Evolutionary conservation across 2,329 filamentous ascomycete species (phyloP).

Genomic region (Xylariomycetidae sp.): DNA sequence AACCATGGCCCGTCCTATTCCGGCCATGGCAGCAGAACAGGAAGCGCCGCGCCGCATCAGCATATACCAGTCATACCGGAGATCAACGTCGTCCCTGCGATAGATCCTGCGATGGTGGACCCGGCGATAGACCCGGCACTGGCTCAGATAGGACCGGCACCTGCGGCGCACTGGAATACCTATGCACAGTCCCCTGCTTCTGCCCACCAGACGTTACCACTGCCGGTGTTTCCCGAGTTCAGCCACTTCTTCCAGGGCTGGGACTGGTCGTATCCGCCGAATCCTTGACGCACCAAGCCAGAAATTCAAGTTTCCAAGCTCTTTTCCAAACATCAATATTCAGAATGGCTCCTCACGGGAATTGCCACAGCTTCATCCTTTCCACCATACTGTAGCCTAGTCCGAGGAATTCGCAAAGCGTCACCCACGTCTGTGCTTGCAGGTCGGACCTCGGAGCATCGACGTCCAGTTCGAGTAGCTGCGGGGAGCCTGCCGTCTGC

Average conservation of each 20-base stretch:
- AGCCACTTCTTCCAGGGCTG: conserved; percentile 2
- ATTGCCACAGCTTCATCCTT: conserved; percentile 19
- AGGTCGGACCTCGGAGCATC: conserved; percentile 8
- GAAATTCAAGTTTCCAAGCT: conserved; percentile 1
- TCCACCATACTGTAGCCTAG: conserved; percentile 23
- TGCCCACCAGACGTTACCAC: neutral
- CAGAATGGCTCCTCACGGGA: too few species aligned
- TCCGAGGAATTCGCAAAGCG: conserved; percentile 20
- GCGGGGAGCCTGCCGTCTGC: conserved; percentile 3
- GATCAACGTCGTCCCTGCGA: neutral
- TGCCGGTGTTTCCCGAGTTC: conserved; percentile 2
- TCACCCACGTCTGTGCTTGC: conserved; percentile 21
- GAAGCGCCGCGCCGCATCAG: too few species aligned
- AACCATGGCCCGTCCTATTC: too few species aligned
- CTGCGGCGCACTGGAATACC: too few species aligned
- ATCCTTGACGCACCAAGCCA: too few species aligned
- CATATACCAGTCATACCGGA: neutral
- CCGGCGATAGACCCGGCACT: too few species aligned
- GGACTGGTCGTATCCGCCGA: neutral
- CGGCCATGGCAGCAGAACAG: too few species aligned
- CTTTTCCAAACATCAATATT: neutral
- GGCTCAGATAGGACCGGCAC: too few species aligned
- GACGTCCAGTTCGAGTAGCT: conserved; percentile 18
- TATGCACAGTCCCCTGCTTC: too few species aligned
- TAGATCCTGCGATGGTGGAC: neutral